Conservation (phyloP, 306 rosid genomes). For the Glycyrrhiza uralensis region DNA sequence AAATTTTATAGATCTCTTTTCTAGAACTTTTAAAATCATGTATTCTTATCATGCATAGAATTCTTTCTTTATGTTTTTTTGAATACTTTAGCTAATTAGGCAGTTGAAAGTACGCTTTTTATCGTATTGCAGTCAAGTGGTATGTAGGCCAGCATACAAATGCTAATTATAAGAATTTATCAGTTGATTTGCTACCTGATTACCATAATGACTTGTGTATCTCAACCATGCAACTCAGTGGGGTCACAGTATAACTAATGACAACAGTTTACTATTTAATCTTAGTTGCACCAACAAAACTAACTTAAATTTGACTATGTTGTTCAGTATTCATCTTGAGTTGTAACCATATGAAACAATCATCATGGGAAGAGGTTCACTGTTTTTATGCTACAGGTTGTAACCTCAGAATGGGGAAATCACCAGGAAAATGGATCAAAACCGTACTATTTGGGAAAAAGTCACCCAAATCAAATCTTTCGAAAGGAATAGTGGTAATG, state of each 20-base stretch:
- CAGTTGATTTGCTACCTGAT: neutral
- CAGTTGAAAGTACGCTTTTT: neutral
- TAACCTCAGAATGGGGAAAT: conserved; percentile 66
- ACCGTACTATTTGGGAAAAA: conserved; percentile 74
- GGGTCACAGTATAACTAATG: neutral
- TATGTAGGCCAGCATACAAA: neutral
- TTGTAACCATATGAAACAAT: neutral
- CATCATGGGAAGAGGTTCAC: neutral
- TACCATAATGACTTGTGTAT: neutral
- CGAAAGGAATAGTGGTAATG: conserved; percentile 55
- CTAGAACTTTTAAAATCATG: neutral
- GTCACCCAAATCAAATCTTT: conserved; percentile 50
- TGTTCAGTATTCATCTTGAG: neutral
- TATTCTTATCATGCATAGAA: neutral
- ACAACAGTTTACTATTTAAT: neutral
- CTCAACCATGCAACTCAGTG: neutral
- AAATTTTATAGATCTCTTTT: neutral
- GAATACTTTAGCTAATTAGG: neutral
- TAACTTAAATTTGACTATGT: neutral
- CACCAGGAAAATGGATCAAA: conserved; percentile 91
- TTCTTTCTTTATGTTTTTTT: neutral
- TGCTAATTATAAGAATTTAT: conserved; percentile 1
- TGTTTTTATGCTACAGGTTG: conserved; percentile 25
- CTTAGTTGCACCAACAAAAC: neutral
- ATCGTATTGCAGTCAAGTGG: neutral